A percentile compares a stretch with the other conserved stretches of the same genome.
Conservation (phyloP, 106 monocot species). For the Hemerocallis citrina region DNA sequence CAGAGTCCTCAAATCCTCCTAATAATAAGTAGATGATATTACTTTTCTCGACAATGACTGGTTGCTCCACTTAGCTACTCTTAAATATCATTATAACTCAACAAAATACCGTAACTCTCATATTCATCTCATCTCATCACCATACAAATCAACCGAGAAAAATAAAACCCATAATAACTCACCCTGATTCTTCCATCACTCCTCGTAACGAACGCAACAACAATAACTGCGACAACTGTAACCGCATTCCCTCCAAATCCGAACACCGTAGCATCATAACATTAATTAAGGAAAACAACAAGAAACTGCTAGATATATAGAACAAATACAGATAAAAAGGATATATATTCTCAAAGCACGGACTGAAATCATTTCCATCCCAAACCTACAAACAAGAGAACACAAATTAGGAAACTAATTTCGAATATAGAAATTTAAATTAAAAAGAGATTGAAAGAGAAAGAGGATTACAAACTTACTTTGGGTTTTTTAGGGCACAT, state of each 20-base stretch:
- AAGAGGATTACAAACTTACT: background rate
- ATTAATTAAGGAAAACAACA: slow-evolving; percentile 26
- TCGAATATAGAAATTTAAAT: background rate
- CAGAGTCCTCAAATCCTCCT: no score
- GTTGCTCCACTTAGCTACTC: no score
- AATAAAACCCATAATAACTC: slow-evolving; percentile 3
- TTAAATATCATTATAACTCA: no score
- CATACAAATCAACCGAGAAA: no score
- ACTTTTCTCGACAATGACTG: no score
- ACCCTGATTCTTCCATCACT: slow-evolving; percentile 24
- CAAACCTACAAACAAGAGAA: slow-evolving; percentile 32
- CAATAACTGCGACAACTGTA: slow-evolving; percentile 21
- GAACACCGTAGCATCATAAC: slow-evolving; percentile 37
- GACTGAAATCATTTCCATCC: slow-evolving; percentile 45
- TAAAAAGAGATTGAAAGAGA: background rate
- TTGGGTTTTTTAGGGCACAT: slow-evolving; percentile 6
- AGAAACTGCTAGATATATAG: background rate
- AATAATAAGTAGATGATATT: no score
- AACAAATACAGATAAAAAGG: slow-evolving; percentile 22
- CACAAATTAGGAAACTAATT: background rate
- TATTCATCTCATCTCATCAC: no score
- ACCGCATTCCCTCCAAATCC: slow-evolving; percentile 49
- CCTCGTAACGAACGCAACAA: slow-evolving; percentile 25
- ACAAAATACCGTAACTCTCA: no score
- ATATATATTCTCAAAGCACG: slow-evolving; percentile 67